phyloP scores from a whole-genome alignment of 2,329 filamentous ascomycete species.

The Exophiala spinifera region DNA sequence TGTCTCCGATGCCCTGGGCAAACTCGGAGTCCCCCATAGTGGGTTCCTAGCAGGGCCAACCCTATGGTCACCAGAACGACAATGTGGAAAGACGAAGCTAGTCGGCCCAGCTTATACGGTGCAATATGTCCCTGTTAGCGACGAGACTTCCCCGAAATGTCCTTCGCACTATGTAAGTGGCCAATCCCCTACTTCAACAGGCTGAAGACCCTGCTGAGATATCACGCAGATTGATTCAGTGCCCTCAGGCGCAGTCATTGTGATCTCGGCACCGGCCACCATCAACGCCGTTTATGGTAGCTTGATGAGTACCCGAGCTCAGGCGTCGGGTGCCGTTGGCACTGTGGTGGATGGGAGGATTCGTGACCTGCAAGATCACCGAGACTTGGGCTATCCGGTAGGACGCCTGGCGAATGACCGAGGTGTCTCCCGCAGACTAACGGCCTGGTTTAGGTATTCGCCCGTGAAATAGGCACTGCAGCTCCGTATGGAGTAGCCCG shows the following conservation, averaged over 20 bases:
- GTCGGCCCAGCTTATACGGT: too few relatives aligned
- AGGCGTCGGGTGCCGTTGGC: conserved; percentile 38
- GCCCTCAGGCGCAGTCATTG: conserved; percentile 36
- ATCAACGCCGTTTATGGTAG: conserved; percentile 50
- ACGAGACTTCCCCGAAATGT: too few relatives aligned
- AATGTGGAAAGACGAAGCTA: too few relatives aligned
- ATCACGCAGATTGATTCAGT: conserved; percentile 43
- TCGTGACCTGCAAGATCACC: conserved; percentile 37
- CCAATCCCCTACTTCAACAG: too few relatives aligned
- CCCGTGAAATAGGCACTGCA: not conserved
- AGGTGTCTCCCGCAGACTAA: not conserved
- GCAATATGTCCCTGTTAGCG: too few relatives aligned
- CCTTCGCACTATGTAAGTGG: too few relatives aligned
- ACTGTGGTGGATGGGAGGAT: conserved; percentile 41
- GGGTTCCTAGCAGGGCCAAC: too few relatives aligned
- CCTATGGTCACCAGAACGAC: too few relatives aligned
- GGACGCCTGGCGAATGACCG: too few relatives aligned
- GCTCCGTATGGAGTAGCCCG: not conserved
- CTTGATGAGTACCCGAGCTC: conserved; percentile 52
- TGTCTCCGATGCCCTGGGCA: too few relatives aligned
- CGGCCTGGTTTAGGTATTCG: not conserved
- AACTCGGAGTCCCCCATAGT: too few relatives aligned
- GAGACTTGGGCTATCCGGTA: conserved; percentile 29
- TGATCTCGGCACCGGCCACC: conserved; percentile 37
- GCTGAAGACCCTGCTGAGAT: too few relatives aligned